phyloP scores from a whole-genome alignment of 164 flowering plant genomes.

The Tetracentron sinense region DNA sequence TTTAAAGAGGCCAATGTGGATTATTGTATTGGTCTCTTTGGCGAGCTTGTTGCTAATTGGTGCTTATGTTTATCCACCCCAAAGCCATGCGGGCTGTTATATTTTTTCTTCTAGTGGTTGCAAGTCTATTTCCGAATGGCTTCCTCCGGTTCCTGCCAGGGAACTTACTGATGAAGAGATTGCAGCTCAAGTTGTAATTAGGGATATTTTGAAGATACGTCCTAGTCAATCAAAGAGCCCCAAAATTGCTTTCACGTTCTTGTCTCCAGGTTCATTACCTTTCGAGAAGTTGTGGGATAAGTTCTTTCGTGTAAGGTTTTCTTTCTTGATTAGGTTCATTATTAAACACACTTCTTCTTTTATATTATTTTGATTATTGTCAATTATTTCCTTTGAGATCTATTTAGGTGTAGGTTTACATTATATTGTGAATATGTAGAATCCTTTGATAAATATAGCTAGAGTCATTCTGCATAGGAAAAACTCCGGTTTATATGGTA shows the following conservation, averaged over 20 bases:
- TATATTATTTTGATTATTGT: too few relatives aligned
- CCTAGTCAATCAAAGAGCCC: slow-evolving; percentile 41
- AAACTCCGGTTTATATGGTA: too few relatives aligned
- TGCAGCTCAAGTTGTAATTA: slow-evolving; percentile 67
- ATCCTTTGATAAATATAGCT: too few relatives aligned
- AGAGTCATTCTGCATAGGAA: too few relatives aligned
- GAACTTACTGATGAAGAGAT: slow-evolving; percentile 79
- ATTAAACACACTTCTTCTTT: too few relatives aligned
- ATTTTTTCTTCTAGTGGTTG: slow-evolving; percentile 70
- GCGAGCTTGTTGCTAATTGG: slow-evolving; percentile 66
- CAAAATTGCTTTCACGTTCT: slow-evolving; percentile 91
- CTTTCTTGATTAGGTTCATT: slow-evolving; percentile 7
- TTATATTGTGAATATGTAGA: too few relatives aligned
- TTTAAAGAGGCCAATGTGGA: slow-evolving; percentile 76
- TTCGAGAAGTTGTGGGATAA: slow-evolving; percentile 91
- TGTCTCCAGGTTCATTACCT: slow-evolving; percentile 76
- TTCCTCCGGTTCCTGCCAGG: slow-evolving; percentile 75
- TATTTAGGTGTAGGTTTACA: too few relatives aligned
- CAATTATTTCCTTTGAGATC: too few relatives aligned
- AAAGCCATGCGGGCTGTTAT: slow-evolving; percentile 57
- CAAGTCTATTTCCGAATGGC: slow-evolving; percentile 52
- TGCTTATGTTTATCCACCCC: slow-evolving; percentile 76
- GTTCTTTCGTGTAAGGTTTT: slow-evolving; percentile 76
- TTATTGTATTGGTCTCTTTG: slow-evolving; percentile 65
- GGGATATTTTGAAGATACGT: slow-evolving; percentile 59